A percentile compares a stretch with the other conserved stretches of the same genome.
These are phyloP conservation scores for Penstemon davidsonii DNA, from an alignment of 257 asterid genomes.

Conservation along the genomic window DNA sequence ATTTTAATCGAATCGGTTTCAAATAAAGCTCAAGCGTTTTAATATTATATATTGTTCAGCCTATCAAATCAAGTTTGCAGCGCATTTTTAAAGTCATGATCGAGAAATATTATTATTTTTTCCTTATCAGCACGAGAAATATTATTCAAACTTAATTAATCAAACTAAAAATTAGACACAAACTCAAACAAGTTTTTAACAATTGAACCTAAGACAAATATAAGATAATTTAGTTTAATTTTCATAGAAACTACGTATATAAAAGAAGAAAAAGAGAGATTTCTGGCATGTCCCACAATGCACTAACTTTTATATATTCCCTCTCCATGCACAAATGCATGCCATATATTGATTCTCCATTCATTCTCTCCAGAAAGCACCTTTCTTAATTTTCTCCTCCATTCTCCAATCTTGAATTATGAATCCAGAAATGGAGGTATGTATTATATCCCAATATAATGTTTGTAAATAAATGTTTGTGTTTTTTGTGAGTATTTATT, in stretches of 20 bases:
- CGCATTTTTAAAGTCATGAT: too few species aligned
- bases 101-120: too few species aligned
- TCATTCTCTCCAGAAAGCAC: constrained; percentile 31
- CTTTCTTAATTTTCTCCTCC: constrained; percentile 28
- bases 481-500: too few species aligned
- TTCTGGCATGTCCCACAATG: constrained; percentile 83
- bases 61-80: too few species aligned
- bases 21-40: too few species aligned
- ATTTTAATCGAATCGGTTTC: too few species aligned
- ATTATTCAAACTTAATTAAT: too few species aligned
- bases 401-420: constrained; percentile 25
- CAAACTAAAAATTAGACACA: too few species aligned
- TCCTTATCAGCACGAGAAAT: too few species aligned
- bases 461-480: too few species aligned
- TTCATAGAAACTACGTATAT: neutral
- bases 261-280: constrained; percentile 42
- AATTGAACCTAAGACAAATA: constrained; percentile 11
- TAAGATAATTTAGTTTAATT: constrained; percentile 1
- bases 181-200: too few species aligned
- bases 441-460: neutral
- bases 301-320: constrained; percentile 69
- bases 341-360: constrained; percentile 64
- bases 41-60: too few species aligned
- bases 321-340: constrained; percentile 45
- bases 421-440: constrained; percentile 59